Percentiles rank a stretch among this genome's conserved stretches.
Conservation (phyloP, 2,329 filamentous ascomycete species). For the Pyrenochaeta sp. region DNA sequence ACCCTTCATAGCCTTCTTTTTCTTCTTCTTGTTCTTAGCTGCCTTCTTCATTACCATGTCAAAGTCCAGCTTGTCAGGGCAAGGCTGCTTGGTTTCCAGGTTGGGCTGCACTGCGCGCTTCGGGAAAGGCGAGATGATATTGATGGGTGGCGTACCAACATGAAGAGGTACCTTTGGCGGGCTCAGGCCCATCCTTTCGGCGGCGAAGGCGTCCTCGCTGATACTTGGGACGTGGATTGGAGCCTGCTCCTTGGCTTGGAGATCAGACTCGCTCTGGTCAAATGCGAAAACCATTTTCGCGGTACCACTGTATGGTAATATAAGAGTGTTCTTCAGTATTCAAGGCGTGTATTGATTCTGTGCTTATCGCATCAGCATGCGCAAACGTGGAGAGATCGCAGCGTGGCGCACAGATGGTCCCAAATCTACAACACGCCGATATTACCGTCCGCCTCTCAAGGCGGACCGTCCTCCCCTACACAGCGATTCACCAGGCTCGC, state of each 20-base stretch:
- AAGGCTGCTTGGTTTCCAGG: slow-evolving; percentile 30
- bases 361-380: slow-evolving; percentile 32
- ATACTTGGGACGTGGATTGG: slow-evolving; percentile 9
- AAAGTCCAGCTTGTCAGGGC: slow-evolving; percentile 48
- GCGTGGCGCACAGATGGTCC: slow-evolving; percentile 34
- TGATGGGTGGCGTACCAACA: slow-evolving; percentile 47
- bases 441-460: slow-evolving; percentile 63
- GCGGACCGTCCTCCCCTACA: slow-evolving; percentile 59
- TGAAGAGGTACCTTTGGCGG: slow-evolving; percentile 26
- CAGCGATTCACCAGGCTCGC: slow-evolving; percentile 54
- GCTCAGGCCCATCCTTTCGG: slow-evolving; percentile 36
- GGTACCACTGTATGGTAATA: slow-evolving; percentile 12
- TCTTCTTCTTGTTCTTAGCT: slow-evolving; percentile 49
- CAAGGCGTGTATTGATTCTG: slow-evolving; percentile 25
- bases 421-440: slow-evolving; percentile 24
- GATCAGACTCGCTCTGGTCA: slow-evolving; percentile 42
- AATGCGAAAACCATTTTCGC: slow-evolving; percentile 45
- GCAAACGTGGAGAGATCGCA: slow-evolving; percentile 13
- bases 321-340: slow-evolving; percentile 13
- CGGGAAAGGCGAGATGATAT: slow-evolving; percentile 42
- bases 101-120: slow-evolving; percentile 34
- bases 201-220: slow-evolving; percentile 25
- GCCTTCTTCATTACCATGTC: slow-evolving; percentile 47
- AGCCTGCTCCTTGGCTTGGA: slow-evolving; percentile 20
- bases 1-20: slow-evolving; percentile 42